Conservation (phyloP, 805 yeast genomes). For the Nakazawaea ambrosiae region DNA sequence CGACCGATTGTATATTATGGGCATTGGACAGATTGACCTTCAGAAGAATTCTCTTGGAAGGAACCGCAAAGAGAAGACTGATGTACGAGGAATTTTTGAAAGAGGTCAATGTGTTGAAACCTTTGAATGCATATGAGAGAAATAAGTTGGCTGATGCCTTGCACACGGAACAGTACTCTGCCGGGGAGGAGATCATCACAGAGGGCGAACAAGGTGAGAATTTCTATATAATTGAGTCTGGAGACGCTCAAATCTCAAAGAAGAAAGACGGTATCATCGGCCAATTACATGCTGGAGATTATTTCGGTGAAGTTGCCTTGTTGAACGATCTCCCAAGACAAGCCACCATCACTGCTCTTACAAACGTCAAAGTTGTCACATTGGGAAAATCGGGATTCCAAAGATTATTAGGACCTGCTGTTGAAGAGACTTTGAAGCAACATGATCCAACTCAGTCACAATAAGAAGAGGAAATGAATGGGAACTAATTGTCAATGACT, state of each 20-base stretch:
- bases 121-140: constrained; percentile 73
- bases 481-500: neutral
- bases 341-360: constrained; percentile 80
- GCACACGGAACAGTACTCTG: constrained; percentile 62
- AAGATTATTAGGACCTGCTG: constrained; percentile 90
- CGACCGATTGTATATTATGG: constrained; percentile 73
- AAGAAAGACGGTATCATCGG: constrained; percentile 54
- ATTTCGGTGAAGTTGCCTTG: constrained; percentile 94
- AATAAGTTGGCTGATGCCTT: constrained; percentile 93
- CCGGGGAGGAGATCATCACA: constrained; percentile 67
- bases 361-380: constrained; percentile 80
- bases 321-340: constrained; percentile 89
- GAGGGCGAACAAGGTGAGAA: constrained; percentile 85
- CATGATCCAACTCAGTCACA: constrained; percentile 67
- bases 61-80: constrained; percentile 82
- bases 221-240: constrained; percentile 71
- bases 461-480: no score
- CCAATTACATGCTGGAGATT: constrained; percentile 70
- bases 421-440: constrained; percentile 66
- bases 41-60: constrained; percentile 84
- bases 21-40: constrained; percentile 91
- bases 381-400: constrained; percentile 90
- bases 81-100: constrained; percentile 85
- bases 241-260: constrained; percentile 71
- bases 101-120: constrained; percentile 74